Evolutionary conservation across 768 basidiomycete genomes (phyloP).

Genomic region (Hypsizygus marmoreus): DNA sequence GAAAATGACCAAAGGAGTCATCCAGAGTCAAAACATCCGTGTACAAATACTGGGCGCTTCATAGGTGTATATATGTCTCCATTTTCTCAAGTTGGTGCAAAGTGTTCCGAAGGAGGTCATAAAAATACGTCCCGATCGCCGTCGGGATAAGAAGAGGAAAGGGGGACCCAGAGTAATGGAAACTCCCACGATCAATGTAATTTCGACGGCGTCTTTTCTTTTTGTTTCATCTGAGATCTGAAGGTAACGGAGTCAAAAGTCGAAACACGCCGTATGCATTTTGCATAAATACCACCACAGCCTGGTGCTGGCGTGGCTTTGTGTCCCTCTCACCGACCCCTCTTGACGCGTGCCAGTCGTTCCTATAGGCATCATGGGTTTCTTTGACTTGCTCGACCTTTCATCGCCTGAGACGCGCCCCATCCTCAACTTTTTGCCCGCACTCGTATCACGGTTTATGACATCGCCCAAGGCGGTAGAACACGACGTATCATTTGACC

Average conservation of each 20-base stretch:
- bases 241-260: conserved; percentile 8
- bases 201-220: conserved; percentile 19
- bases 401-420: conserved; percentile 24
- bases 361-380: conserved; percentile 24
- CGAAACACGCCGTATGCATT: conserved; percentile 12
- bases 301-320: conserved; percentile 17
- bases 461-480: conserved; percentile 30
- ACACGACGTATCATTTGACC: conserved; percentile 41
- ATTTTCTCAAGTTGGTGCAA: background rate
- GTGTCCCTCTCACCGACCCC: conserved; percentile 14
- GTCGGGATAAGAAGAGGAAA: conserved; percentile 19
- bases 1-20: background rate
- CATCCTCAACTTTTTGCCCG: conserved; percentile 18
- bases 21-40: background rate
- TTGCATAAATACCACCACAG: conserved; percentile 26
- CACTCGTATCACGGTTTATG: conserved; percentile 24
- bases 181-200: conserved; percentile 25
- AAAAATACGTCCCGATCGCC: conserved; percentile 11
- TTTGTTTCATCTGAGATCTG: conserved; percentile 26
- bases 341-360: conserved; percentile 8
- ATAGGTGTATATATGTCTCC: background rate
- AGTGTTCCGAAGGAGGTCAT: background rate
- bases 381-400: conserved; percentile 33
- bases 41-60: background rate
- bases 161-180: conserved; percentile 17